Conservation (phyloP, 352 stramenopile genomes). For the Elongisporangium undulatum region DNA sequence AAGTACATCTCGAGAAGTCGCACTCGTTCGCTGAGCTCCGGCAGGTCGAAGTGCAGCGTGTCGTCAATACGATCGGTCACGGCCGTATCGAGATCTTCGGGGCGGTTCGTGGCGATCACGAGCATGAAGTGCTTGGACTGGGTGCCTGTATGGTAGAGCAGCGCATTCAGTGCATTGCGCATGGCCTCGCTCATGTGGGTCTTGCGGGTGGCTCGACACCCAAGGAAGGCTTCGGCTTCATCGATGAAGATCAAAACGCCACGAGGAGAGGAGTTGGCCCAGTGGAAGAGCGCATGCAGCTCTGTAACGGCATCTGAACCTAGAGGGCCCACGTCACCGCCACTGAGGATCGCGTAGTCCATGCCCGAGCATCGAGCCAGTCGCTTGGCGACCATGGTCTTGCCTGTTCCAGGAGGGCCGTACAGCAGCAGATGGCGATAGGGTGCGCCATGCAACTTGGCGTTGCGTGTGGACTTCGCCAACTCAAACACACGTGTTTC, state of each 20-base stretch:
- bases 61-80: conserved; percentile 84
- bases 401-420: conserved; percentile 78
- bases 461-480: conserved; percentile 53
- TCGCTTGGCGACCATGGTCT: conserved; percentile 86
- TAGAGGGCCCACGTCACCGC: conserved; percentile 79
- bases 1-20: conserved; percentile 73
- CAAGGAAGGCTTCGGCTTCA: conserved; percentile 81
- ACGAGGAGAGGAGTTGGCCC: conserved; percentile 66
- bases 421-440: conserved; percentile 85
- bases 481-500: conserved; percentile 66
- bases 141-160: conserved; percentile 77
- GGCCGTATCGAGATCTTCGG: conserved; percentile 71
- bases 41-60: conserved; percentile 73
- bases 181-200: conserved; percentile 84
- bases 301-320: conserved; percentile 73
- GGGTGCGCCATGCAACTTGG: conserved; percentile 53
- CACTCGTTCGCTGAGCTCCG: conserved; percentile 52
- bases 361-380: conserved; percentile 60
- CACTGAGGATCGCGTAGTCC: conserved; percentile 84
- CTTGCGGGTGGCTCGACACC: conserved; percentile 67
- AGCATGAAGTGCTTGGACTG: conserved; percentile 76
- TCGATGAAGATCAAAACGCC: conserved; percentile 88
- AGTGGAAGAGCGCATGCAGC: conserved; percentile 79
- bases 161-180: conserved; percentile 76
- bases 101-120: conserved; percentile 82